Base-by-base conservation (phyloP, 2,329 filamentous ascomycete species). In the Aspergillus sergii region DNA sequence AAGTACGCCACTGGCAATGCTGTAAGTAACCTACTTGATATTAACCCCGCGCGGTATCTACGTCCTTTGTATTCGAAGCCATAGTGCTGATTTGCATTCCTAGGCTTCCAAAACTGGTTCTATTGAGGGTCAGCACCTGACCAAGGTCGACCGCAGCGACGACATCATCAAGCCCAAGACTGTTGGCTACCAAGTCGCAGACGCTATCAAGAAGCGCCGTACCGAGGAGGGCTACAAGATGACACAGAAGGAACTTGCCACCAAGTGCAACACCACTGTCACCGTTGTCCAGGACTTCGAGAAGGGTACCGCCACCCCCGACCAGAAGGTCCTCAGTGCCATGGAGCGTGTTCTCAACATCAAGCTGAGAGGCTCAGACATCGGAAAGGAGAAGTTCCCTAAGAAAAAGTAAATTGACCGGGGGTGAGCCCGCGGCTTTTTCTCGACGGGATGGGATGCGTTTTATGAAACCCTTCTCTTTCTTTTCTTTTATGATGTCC, bases 81-180 rank as follows among this genome's bases (percentile, higher is more conserved):
- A 55, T 45, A 51, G 57, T 43, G 23, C 55, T 36, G 36, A 66
- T 63, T 69, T 60, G 72, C 61, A 21, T n/a, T 41, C 16, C 16
- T 45, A 86, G 82, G 76, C 83, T 50, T 71, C 68, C 28, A 77
- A 76, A 61, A 61, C 81, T 64, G 82, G 81, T 65, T 85, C 76
- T 59, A 73, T 84, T 69, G 94, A 98, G 82, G 95, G 95, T 72
- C 95, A 99, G 83, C 94, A 92, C 77, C 86, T 98, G 69, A 98
- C 95, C 71, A 97, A 98, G 85, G 94, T 99, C 80, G 95, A 98
- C 85, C 94, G 94, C 71, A 90, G 89, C 78, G 94, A 98, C 84
- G 95, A 97, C 78, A 97, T 97, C 82, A 90, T 98, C 82, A 97
- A 97, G 84, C 94, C 93, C 76, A 96, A 96, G 84, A 96, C 93